A percentile compares a stretch with the other conserved stretches of the same genome.
These are phyloP conservation scores for Tuber calosporum DNA, from an alignment of 495 filamentous ascomycete genomes.

Conservation along the genomic window DNA sequence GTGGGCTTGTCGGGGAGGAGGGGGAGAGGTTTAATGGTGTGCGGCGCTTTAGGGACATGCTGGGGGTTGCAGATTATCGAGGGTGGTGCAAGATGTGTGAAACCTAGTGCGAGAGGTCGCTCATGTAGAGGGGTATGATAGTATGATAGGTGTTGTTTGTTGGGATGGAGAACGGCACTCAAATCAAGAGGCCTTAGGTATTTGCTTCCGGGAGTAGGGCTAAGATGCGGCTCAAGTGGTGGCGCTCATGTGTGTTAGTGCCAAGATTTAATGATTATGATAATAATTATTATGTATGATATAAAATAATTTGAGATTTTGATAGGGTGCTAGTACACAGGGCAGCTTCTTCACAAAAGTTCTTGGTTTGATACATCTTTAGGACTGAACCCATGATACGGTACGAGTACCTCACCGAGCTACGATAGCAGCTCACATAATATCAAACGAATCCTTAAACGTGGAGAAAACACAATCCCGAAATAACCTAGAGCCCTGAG, in stretches of 20 bases:
- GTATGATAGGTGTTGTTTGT: not conserved
- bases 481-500: not conserved
- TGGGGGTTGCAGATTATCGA: not conserved
- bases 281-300: no score
- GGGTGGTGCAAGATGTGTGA: constrained; percentile 1
- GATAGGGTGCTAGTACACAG: not conserved
- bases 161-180: not conserved
- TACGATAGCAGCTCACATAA: not conserved
- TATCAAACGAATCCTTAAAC: not conserved
- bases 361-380: not conserved
- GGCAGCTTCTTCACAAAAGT: not conserved
- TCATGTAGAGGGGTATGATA: not conserved
- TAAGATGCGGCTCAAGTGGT: not conserved
- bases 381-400: not conserved
- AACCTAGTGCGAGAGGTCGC: not conserved
- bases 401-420: not conserved
- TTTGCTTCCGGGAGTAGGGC: not conserved
- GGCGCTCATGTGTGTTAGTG: not conserved
- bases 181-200: not conserved
- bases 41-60: not conserved
- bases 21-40: not conserved
- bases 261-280: not conserved
- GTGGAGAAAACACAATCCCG: not conserved
- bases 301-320: not conserved
- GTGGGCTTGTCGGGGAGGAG: not conserved